Conservation (phyloP, 352 stramenopile genomes). For the Phytopythium vexans region DNA sequence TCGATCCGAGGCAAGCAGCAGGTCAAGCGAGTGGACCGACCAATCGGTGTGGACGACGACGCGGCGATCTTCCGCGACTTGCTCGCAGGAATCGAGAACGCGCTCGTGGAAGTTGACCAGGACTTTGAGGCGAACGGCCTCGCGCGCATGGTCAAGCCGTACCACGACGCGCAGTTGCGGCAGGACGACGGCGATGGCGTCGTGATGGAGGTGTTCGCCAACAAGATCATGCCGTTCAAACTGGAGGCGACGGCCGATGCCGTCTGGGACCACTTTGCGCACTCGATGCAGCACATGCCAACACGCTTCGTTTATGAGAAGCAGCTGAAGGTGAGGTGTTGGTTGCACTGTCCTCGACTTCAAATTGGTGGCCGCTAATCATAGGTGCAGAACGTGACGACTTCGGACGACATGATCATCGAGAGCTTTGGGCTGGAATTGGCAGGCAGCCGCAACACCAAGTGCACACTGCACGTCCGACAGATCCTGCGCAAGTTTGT, state of each 20-base stretch:
- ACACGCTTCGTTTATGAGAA: slow-evolving; percentile 53
- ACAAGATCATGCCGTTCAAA: slow-evolving; percentile 55
- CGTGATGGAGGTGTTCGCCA: slow-evolving; percentile 54
- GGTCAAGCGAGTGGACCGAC: slow-evolving; percentile 24
- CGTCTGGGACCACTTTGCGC: slow-evolving; percentile 53
- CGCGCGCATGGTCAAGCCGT: slow-evolving; percentile 42
- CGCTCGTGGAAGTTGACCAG: slow-evolving; percentile 38
- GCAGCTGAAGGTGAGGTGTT: slow-evolving; percentile 31
- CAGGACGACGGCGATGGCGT: slow-evolving; percentile 31
- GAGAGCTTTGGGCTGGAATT: slow-evolving; percentile 55
- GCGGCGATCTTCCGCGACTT: slow-evolving; percentile 44
- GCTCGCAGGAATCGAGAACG: slow-evolving; percentile 35
- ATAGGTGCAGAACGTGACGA: slow-evolving; percentile 31
- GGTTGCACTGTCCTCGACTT: background rate
- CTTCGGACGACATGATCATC: slow-evolving; percentile 45
- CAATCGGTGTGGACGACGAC: slow-evolving; percentile 37
- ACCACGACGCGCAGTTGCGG: slow-evolving; percentile 45
- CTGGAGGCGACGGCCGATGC: slow-evolving; percentile 32
- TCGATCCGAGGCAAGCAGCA: slow-evolving; percentile 46
- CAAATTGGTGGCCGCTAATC: slow-evolving; percentile 8
- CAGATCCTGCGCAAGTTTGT: slow-evolving; percentile 54
- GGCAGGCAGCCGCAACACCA: slow-evolving; percentile 40
- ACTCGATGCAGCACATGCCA: slow-evolving; percentile 60
- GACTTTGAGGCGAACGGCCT: slow-evolving; percentile 52
- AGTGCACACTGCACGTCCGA: slow-evolving; percentile 46